Evolutionary conservation across 768 basidiomycete species (phyloP).

Genomic region (Mycena alexandri): DNA sequence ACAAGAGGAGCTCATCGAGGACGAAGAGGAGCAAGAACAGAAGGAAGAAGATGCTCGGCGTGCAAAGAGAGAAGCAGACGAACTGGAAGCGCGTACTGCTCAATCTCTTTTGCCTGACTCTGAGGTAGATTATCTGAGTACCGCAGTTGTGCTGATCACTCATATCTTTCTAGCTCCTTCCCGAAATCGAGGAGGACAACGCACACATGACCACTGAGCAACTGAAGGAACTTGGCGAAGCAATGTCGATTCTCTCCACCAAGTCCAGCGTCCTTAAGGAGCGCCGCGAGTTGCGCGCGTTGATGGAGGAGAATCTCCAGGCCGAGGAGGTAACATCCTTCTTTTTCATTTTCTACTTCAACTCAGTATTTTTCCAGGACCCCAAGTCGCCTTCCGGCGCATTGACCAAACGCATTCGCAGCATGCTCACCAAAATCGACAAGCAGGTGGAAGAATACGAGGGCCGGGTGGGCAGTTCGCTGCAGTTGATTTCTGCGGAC

Average conservation of each 20-base stretch:
- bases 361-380: slow-evolving; percentile 57
- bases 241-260: slow-evolving; percentile 90
- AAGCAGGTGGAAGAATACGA: slow-evolving; percentile 93
- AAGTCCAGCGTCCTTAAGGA: slow-evolving; percentile 97
- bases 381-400: slow-evolving; percentile 86
- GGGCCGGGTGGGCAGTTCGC: slow-evolving; percentile 82
- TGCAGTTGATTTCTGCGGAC: slow-evolving; percentile 89
- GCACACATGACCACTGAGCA: slow-evolving; percentile 99
- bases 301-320: slow-evolving; percentile 96
- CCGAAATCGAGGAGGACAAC: slow-evolving; percentile 74
- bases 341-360: slow-evolving; percentile 16
- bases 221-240: slow-evolving; percentile 92
- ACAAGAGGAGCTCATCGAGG: slow-evolving; percentile 99
- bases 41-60: slow-evolving; percentile 94
- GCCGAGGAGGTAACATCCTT: slow-evolving; percentile 78
- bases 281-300: slow-evolving; percentile 86
- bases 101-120: slow-evolving; percentile 89
- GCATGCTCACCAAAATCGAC: slow-evolving; percentile 97
- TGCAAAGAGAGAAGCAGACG: slow-evolving; percentile 83
- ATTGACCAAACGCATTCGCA: slow-evolving; percentile 95
- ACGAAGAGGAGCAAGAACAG: slow-evolving; percentile 98
- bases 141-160: background rate
- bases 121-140: slow-evolving; percentile 64
- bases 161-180: slow-evolving; percentile 61
- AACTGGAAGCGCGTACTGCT: slow-evolving; percentile 82